Evolutionary conservation across 441 rosid species (phyloP), one percentile per base, ranked within the genome.

Genomic region (Adansonia madagascariensis): DNA sequence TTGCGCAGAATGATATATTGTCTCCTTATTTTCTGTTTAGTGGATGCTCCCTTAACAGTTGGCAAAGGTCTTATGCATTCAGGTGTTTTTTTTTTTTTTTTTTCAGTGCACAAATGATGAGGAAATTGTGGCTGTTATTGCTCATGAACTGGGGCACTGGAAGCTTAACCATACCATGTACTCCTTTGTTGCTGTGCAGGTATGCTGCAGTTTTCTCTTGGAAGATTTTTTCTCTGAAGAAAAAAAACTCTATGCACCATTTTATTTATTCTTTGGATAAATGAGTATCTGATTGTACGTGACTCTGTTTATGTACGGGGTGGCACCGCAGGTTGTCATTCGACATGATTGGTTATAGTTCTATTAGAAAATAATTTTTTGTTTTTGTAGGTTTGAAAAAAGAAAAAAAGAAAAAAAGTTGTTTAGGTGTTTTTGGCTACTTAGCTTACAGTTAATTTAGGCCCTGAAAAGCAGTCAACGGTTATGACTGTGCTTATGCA

Each of bases 61-160:
- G 0, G 27, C 27, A 71, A n/a, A 71, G 47, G 41, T 44, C 27
- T 24, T 24, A 24, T 24, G 27, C 1, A 24, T 24, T 24, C 27
- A 24, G 27, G 27, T 24, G 50, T 75, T 76, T 49, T 39, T 18
- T 57, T 35, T 79, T 27, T 57, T 49, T 74, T 10, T 76, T 80
- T 76, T 80, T 81, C 91, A 96, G 99, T 96, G 99, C 90, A 87
- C 90, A 85, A 81, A 90, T 79, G 94, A 94, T 17, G 94, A 94
- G 79, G 97, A 94, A 83, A 91, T 96, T 84, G 97, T 96, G 39
- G 99, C 98, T 76, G 97, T 96, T 80, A 88, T 94, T 85, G 97
- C 93, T 71, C 99, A 96, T 84, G 99, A 96, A 86, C 87, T 96
- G 78, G 99, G 99, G 65, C 99, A 96, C 74, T 94, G 99, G 99